Base-by-base conservation (phyloP, 805 yeast species). In the Myxozyma neotropica region DNA sequence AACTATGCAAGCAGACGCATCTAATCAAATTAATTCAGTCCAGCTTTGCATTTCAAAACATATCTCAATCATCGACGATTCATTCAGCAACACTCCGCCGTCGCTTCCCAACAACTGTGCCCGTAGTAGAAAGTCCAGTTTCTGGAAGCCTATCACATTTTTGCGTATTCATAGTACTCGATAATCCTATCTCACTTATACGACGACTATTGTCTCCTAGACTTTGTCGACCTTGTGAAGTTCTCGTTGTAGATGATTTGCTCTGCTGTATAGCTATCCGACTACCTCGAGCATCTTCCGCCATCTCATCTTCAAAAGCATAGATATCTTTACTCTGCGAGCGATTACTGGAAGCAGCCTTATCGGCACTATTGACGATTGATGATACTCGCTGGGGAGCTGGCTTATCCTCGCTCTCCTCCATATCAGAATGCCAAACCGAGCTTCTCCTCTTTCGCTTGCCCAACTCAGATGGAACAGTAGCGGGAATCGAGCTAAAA, bases 391-490 rank as follows among this genome's bases (percentile, higher is more conserved):
- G n/a, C n/a, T n/a, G n/a, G n/a, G n/a, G n/a, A 4, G n/a, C 6
- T 38, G 39, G n/a, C 26, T 10, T 33, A 8, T 17, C 36, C 24
- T 45, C 38, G 36, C 13, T 36, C 3, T 7, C 29, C n/a, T 47
- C 21, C 39, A 10, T 6, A n/a, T 15, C 31, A 2, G 44, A 26
- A 15, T 27, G 15, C 45, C 46, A n/a, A 6, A 29, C 19, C 13
- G 54, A 50, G 38, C 54, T 50, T 40, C 27, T 23, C 7, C 54
- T 45, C 24, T 50, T 50, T 6, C 54, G 54, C 26, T 50, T 50
- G n/a, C 54, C 54, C 17, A 50, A 36, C 42, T 51, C 55, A 29
- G 48, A 7, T 10, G 46, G 17, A 2, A 39, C 36, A 13, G 42
- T n/a, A n/a, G n/a, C 13, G 13, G 48, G 48, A 17, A 33, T 42